Percentiles rank a stretch among this genome's conserved stretches.
Conservation (phyloP, 257 asterid genomes). For the Petunia secreta region DNA sequence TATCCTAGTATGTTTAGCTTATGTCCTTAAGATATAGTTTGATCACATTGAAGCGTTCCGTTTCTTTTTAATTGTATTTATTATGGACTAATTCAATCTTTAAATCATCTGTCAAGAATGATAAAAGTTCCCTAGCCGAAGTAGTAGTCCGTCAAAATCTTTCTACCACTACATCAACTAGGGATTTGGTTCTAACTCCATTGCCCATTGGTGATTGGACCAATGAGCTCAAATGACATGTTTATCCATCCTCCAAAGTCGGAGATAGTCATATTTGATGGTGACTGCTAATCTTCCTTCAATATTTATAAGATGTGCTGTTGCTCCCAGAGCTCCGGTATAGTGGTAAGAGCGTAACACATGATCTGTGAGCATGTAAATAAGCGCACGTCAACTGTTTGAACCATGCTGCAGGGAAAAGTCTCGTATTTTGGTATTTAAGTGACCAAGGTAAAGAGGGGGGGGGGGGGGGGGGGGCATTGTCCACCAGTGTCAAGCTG, state of each 20-base stretch:
- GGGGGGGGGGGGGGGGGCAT: too few species aligned
- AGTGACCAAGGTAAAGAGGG: too few species aligned
- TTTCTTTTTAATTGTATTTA: background rate
- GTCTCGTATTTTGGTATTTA: too few species aligned
- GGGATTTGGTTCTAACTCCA: background rate
- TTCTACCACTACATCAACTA: background rate
- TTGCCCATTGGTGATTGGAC: background rate
- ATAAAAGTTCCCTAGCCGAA: background rate
- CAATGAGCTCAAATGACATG: background rate
- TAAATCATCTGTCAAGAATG: background rate
- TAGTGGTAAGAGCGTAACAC: too few species aligned
- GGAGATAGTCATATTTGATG: background rate
- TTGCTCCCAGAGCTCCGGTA: too few species aligned
- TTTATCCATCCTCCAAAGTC: background rate
- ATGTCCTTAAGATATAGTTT: slow-evolving; percentile 17
- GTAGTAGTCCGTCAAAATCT: background rate
- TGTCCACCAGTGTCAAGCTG: too few species aligned
- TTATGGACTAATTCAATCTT: background rate
- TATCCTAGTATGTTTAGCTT: background rate
- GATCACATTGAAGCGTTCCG: background rate
- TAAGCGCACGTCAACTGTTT: too few species aligned
- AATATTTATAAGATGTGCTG: background rate
- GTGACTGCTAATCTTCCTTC: background rate
- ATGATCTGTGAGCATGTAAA: too few species aligned
- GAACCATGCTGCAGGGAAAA: too few species aligned